These are phyloP conservation scores for Aspergillus intermedius DNA, from an alignment of 2,329 filamentous ascomycete genomes.

Conservation along the genomic window DNA sequence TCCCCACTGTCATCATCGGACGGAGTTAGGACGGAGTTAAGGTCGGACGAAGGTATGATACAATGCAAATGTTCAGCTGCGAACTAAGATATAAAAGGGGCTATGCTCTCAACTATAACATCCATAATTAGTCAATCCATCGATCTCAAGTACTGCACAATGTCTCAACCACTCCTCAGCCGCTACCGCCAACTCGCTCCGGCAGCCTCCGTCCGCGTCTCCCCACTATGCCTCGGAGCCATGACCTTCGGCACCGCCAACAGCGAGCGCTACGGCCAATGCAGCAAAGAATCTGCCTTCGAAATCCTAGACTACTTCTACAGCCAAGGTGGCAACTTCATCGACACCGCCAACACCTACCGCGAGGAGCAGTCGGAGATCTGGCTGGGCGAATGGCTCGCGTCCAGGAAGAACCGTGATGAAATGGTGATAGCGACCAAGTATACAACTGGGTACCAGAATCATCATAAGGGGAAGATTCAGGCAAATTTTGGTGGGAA, in stretches of 20 bases:
- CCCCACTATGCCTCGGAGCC: conserved; percentile 48
- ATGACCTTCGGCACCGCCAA: conserved; percentile 50
- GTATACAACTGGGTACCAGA: conserved; percentile 32
- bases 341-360: conserved; percentile 50
- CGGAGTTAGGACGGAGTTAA: neutral
- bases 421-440: conserved; percentile 53
- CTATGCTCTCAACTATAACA: too few relatives aligned
- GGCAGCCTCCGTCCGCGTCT: conserved; percentile 47
- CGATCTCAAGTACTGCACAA: neutral
- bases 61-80: neutral
- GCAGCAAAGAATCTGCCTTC: conserved; percentile 43
- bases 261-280: conserved; percentile 31
- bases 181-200: conserved; percentile 49
- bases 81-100: neutral
- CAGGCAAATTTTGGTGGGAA: conserved; percentile 40
- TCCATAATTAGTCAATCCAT: neutral
- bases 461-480: conserved; percentile 6
- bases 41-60: neutral
- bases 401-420: conserved; percentile 40
- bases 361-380: conserved; percentile 44
- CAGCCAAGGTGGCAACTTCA: conserved; percentile 47
- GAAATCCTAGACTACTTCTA: conserved; percentile 47
- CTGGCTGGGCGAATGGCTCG: conserved; percentile 51
- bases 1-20: neutral
- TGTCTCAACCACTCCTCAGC: conserved; percentile 33